Conservation (phyloP, 116 monocot genomes). For the Papilionanthe hybrid region DNA sequence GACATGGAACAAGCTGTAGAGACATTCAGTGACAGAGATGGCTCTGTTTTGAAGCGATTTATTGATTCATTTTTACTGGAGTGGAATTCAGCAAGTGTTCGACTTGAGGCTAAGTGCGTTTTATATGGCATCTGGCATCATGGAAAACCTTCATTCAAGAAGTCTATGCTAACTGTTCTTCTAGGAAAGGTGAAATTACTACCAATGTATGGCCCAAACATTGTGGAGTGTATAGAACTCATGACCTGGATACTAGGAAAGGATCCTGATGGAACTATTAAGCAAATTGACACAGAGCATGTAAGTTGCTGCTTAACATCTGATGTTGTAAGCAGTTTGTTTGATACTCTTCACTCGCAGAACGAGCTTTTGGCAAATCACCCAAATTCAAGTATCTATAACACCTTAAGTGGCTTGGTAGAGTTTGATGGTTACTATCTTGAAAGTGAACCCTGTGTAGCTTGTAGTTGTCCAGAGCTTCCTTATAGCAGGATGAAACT, state of each 20-base stretch:
- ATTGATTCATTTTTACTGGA: slow-evolving; percentile 88
- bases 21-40: slow-evolving; percentile 59
- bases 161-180: slow-evolving; percentile 49
- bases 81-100: slow-evolving; percentile 87
- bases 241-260: slow-evolving; percentile 76
- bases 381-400: slow-evolving; percentile 96
- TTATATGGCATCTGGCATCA: slow-evolving; percentile 92
- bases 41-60: slow-evolving; percentile 51
- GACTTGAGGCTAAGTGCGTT: slow-evolving; percentile 80
- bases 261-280: slow-evolving; percentile 33
- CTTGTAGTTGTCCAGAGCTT: slow-evolving; percentile 95
- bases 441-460: slow-evolving; percentile 97
- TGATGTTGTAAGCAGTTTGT: slow-evolving; percentile 73
- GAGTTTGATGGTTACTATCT: slow-evolving; percentile 99
- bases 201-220: slow-evolving; percentile 90
- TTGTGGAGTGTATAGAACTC: slow-evolving; percentile 78
- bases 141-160: slow-evolving; percentile 62
- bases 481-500: slow-evolving; percentile 93
- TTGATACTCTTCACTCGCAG: slow-evolving; percentile 85
- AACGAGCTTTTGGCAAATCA: slow-evolving; percentile 99
- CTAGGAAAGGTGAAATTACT: slow-evolving; percentile 68
- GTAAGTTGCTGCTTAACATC: slow-evolving; percentile 57
- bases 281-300: slow-evolving; percentile 55
- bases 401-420: slow-evolving; percentile 75
- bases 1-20: slow-evolving; percentile 94